These are phyloP conservation scores for Metschnikowia henanensis DNA, from an alignment of 805 yeast genomes.

Conservation along the genomic window DNA sequence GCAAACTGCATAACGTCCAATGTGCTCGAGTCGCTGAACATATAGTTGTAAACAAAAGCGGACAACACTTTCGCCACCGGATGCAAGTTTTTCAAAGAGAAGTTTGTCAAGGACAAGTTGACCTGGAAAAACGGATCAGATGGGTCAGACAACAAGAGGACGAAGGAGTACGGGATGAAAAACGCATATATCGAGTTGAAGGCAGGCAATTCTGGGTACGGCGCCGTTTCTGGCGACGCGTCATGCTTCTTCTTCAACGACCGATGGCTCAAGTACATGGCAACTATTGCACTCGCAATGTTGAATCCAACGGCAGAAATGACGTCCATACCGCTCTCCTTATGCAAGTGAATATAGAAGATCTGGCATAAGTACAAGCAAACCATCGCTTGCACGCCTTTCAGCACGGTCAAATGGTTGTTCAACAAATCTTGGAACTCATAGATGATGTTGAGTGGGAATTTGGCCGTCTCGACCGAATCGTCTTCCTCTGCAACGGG, in stretches of 20 bases:
- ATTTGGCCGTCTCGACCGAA: slow-evolving; percentile 9
- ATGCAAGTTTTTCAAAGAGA: slow-evolving; percentile 30
- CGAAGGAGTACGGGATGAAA: slow-evolving; percentile 31
- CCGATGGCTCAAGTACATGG: slow-evolving; percentile 28
- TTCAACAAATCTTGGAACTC: slow-evolving; percentile 40
- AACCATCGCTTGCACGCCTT: slow-evolving; percentile 33
- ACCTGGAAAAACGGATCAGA: slow-evolving; percentile 25
- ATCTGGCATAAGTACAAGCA: slow-evolving; percentile 32
- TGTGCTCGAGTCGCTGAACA: slow-evolving; percentile 28
- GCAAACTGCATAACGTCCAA: slow-evolving; percentile 22
- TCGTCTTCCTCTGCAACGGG: slow-evolving; percentile 6
- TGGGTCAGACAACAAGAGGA: slow-evolving; percentile 22
- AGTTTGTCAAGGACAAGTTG: slow-evolving; percentile 38
- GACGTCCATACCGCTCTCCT: slow-evolving; percentile 17
- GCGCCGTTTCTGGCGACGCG: slow-evolving; percentile 11
- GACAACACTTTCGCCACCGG: slow-evolving; percentile 29
- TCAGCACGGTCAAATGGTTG: slow-evolving; percentile 29
- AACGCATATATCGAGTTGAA: slow-evolving; percentile 37
- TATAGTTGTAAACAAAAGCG: slow-evolving; percentile 30
- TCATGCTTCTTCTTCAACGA: slow-evolving; percentile 18
- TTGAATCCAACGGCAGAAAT: slow-evolving; percentile 32
- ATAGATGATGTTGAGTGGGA: slow-evolving; percentile 23
- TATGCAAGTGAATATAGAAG: slow-evolving; percentile 25
- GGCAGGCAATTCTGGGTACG: slow-evolving; percentile 32
- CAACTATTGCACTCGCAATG: slow-evolving; percentile 31